Evolutionary conservation across 1,284 basidiomycete genomes (phyloP), one percentile per base, ranked within the genome.

Genomic region (Sporisorium iseilematis-ciliati): DNA sequence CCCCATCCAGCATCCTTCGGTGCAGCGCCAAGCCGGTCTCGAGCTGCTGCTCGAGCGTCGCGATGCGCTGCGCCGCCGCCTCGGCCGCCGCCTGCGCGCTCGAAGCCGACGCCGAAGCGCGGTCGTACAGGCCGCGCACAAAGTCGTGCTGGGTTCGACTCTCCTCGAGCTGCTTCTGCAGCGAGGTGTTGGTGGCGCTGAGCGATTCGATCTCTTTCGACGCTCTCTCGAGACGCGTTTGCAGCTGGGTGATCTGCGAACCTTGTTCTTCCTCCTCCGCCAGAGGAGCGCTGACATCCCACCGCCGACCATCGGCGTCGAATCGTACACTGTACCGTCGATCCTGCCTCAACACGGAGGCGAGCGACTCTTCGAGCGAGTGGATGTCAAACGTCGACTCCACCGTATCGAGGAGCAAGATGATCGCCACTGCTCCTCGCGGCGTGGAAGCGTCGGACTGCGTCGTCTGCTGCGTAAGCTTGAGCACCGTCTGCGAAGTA

Each of bases 321-420:
- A 46, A 76, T 0, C 29, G 31, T 0, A 63, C 62, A 8, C 48
- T 45, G 46, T 72, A 76, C 6, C 74, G 20, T 0, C 61, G 40
- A 33, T 76, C 74, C 0, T 29, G 14, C 0, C 74, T 25, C 52
- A 76, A 29, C 8, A 72, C 43, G 1, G 18, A 7, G 0, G 69
- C 68, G 0, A 76, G 53, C 10, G n/a, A 46, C 42, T 76, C 69
- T 14, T 76, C 69, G 20, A 76, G 21, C 42, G 68, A 65, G 29
- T 76, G 69, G n/a, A 76, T 65, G 31, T 72, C 68, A n/a, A 68
- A 76, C 6, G 58, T 68, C 18, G 1, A 26, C n/a, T 64, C 51
- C 1, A 50, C 31, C 40, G 65, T 76, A 12, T 72, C 65, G 10
- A 76, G 40, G 12, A 76, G 23, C 14, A 76, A 26, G 2, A 72